phyloP scores from a whole-genome alignment of 768 basidiomycete genomes.

The Dentipellis sp. region DNA sequence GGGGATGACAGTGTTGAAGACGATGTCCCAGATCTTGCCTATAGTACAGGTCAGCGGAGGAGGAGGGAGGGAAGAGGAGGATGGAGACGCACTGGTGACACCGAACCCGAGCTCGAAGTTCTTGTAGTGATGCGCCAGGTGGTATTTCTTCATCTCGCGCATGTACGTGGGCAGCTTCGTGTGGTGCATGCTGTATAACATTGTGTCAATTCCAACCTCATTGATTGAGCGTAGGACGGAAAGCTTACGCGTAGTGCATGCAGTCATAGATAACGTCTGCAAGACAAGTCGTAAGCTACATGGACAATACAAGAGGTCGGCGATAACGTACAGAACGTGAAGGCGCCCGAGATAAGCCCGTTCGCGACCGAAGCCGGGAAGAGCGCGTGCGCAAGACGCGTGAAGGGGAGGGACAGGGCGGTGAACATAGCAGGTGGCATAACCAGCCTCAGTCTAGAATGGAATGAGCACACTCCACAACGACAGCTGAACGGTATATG shows the following conservation, averaged over 20 bases:
- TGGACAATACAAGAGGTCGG: neutral
- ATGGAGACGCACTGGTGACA: slow-evolving; percentile 64
- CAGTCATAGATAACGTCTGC: slow-evolving; percentile 76
- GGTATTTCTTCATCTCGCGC: slow-evolving; percentile 92
- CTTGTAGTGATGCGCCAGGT: slow-evolving; percentile 96
- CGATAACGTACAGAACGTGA: slow-evolving; percentile 55
- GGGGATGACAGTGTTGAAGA: slow-evolving; percentile 76
- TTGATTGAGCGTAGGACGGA: neutral
- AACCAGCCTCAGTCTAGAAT: slow-evolving; percentile 72
- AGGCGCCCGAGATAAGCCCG: slow-evolving; percentile 78
- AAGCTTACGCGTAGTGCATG: slow-evolving; percentile 83
- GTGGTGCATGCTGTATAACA: slow-evolving; percentile 60
- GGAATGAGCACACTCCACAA: slow-evolving; percentile 1
- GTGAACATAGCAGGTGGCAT: slow-evolving; percentile 91
- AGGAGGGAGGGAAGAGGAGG: neutral
- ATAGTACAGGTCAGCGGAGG: neutral
- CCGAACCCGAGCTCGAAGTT: slow-evolving; percentile 97
- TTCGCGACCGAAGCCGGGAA: slow-evolving; percentile 86
- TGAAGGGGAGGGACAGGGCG: slow-evolving; percentile 76
- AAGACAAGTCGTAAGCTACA: slow-evolving; percentile 6
- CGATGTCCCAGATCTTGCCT: slow-evolving; percentile 92
- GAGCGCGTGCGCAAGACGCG: slow-evolving; percentile 67
- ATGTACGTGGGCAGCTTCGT: slow-evolving; percentile 79
- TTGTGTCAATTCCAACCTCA: neutral
- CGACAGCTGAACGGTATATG: slow-evolving; percentile 2